Evolutionary conservation across 2,329 filamentous ascomycete genomes (phyloP), one percentile per base, ranked within the genome.

Genomic region (Ascochyta viciae-villosae): DNA sequence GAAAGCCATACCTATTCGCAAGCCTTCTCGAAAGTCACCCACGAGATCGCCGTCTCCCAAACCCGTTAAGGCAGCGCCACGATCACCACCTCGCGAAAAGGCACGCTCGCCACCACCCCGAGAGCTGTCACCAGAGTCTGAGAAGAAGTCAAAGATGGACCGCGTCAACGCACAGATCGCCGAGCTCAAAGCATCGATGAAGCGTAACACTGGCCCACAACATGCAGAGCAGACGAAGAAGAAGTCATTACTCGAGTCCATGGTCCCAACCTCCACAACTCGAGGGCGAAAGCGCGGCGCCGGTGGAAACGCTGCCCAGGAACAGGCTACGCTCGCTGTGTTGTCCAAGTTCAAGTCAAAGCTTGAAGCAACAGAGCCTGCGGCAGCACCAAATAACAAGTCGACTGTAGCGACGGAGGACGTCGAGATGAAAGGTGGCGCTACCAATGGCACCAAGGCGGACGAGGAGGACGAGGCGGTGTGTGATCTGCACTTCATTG

Each of bases 401-500:
- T 60, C 62, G 19, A 49, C 70, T 16, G 39, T 60, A 5, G 45
- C 60, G 3, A 47, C 66, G 9, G 69, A 29, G 64, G 53, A 57
- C 66, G 71, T 31, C 59, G n/a, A 55, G 15, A 55, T 58, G 15
- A 37, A 24, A 2, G 54, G 59, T 19, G 50, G 23, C 1, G 52
- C 55, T 0, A 41, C 39, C 12, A 56, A 58, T 13, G 48, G 34
- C 3, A 45, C 27, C 24, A 54, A 56, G 22, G 34, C 34, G 45
- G 60, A 50, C 40, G 72, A 70, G 29, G 68, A 73, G 3, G 74
- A 78, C 29, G 74, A 72, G 58, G 82, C 83, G 16, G 88, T 88
- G 3, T 99, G 95, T 71, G 95, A 98, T 74, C 79, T 99, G 33
- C 95, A 99, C 74, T 99, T 98, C 75, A 96, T 99, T 61, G 90